Evolutionary conservation across 306 rosid species (phyloP), one percentile per base, ranked within the genome.

Genomic region (Mimosa bimucronata): DNA sequence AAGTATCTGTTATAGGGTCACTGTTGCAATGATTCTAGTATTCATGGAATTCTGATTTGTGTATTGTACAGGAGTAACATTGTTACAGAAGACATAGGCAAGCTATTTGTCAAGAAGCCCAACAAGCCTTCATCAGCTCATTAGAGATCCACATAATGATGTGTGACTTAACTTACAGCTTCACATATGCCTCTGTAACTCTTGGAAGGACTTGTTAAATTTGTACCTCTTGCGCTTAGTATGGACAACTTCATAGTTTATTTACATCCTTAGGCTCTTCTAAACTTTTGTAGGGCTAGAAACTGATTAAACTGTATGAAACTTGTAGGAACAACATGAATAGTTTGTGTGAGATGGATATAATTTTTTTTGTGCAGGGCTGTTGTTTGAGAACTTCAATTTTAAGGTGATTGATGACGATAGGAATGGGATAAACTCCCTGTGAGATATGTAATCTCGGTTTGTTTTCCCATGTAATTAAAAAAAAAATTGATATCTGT

Each of bases 71-170:
- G 98, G 97, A 93, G 89, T 77, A 95, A 95, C 45, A 41, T 92
- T 85, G 98, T 90, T 64, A 95, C 98, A 12, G 98, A 95, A 88
- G 98, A 95, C 88, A 80, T 95, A 13, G 84, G 88, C 87, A 95
- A 86, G 92, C 94, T 95, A 34, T 95, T 95, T 83, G 96, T 95
- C 83, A 87, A 88, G 71, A 92, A 88, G 86, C 85, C 73, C 9
- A 68, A 84, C 50, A 89, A 85, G 41, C 81, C 85, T 46, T 81
- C 86, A 58, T 42, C 88, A 68, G 73, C 50, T 53, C 16, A 77
- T 34, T 88, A 76, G 62, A 81, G 65, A 40, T 77, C 60, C 50
- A 52, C 62, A 71, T 46, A 60, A 18, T 73, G 83, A 75, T 53
- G 75, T 57, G 73, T 12, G 72, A 58, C 76, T 80, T n/a, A 76